Evolutionary conservation across 805 yeast species (phyloP), one percentile per base, ranked within the genome.

Genomic region (Candida cerambycidarum): DNA sequence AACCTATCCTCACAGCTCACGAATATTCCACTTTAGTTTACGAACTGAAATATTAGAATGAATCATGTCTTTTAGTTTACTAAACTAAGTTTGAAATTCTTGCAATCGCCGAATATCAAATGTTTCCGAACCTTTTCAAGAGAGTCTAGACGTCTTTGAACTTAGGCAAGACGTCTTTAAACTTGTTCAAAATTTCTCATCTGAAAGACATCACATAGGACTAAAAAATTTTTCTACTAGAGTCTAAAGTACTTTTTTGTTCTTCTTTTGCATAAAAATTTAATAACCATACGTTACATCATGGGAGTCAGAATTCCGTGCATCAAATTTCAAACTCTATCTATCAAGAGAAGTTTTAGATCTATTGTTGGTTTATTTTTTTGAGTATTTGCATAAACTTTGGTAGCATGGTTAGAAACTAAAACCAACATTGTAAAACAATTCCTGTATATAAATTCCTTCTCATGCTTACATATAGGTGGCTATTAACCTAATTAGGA

Each of bases 211-310:
- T n/a, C n/a, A n/a, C n/a, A n/a, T n/a, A n/a, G n/a, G n/a, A n/a
- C n/a, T 21, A 21, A 21, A 21, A 21, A 21, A 21, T 21, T 21
- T 6, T 25, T 10, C n/a, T 7, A 25, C 11, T n/a, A n/a, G n/a
- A n/a, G n/a, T n/a, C n/a, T 21, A 21, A 21, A 21, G 8, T 6
- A 21, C 8, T 21, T 6, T 25, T 10, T 12, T 7, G 10, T 4
- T 10, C 17, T 28, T 28, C 31, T 28, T 28, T 28, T 28, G 31
- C 31, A 28, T 28, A 28, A n/a, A n/a, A n/a, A n/a, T 28, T 28
- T 28, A 21, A 7, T 12, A 25, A 25, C n/a, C 29, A 25, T 25
- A 25, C 29, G 13, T 25, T 7, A 7, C 17, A 5, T n/a, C 5
- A 14, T 13, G 13, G 13, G 13, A 28, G 29, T 14, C 13, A 16